These are phyloP conservation scores for Venturia pyrina DNA, from an alignment of 2,329 filamentous ascomycete genomes.

Conservation along the genomic window DNA sequence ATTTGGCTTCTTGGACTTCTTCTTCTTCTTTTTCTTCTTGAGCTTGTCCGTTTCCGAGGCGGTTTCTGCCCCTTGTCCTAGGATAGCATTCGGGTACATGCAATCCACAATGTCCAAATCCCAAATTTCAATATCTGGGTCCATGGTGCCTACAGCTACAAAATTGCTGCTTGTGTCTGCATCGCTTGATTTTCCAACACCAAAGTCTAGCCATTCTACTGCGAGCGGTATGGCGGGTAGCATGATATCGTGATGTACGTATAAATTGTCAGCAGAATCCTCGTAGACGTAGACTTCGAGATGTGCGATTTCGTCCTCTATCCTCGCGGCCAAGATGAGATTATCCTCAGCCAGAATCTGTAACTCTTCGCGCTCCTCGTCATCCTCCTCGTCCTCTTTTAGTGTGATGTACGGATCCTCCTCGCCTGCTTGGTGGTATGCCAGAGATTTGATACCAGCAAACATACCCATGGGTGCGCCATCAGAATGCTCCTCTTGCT, in stretches of 20 bases:
- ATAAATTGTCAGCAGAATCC: conserved; percentile 88
- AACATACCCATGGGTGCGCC: conserved; percentile 82
- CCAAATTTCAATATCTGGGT: conserved; percentile 98
- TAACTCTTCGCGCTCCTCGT: conserved; percentile 84
- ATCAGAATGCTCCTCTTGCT: conserved; percentile 51
- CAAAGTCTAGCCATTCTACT: conserved; percentile 89
- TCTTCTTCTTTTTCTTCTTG: conserved; percentile 74
- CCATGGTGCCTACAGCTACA: conserved; percentile 91
- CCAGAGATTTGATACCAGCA: conserved; percentile 84
- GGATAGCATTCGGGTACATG: conserved; percentile 96
- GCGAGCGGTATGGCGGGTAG: conserved; percentile 91
- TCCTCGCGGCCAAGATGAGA: conserved; percentile 79
- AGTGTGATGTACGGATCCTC: conserved; percentile 96
- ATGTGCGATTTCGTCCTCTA: conserved; percentile 94
- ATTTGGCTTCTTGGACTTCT: conserved; percentile 81
- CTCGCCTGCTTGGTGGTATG: conserved; percentile 88
- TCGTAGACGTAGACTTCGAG: conserved; percentile 97
- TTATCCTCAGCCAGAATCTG: conserved; percentile 92
- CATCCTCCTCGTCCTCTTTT: conserved; percentile 55
- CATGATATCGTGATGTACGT: conserved; percentile 99
- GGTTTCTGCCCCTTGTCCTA: conserved; percentile 58
- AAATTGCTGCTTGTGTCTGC: conserved; percentile 68
- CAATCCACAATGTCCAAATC: conserved; percentile 90
- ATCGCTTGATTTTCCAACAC: conserved; percentile 55
- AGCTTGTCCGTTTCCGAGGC: conserved; percentile 47